phyloP scores from a whole-genome alignment of 805 yeast species.

The Candida nonsorbophila region DNA sequence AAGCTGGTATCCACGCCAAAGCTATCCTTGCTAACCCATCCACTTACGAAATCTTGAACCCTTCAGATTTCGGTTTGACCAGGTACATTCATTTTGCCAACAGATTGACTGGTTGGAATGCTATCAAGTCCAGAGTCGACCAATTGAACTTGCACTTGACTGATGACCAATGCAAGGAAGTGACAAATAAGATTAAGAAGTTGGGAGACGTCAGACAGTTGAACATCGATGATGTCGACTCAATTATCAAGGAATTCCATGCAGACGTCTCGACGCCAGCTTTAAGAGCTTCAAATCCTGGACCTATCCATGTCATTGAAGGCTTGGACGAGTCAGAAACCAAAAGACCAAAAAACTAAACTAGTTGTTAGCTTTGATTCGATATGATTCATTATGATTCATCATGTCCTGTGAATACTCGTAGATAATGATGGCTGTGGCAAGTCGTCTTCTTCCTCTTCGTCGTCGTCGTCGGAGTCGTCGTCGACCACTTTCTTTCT shows the following conservation, averaged over 20 bases:
- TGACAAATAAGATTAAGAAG: slow-evolving; percentile 48
- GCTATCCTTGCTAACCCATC: slow-evolving; percentile 60
- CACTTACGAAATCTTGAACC: slow-evolving; percentile 56
- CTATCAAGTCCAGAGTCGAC: slow-evolving; percentile 56
- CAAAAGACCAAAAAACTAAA: slow-evolving; percentile 7
- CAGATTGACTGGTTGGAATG: slow-evolving; percentile 61
- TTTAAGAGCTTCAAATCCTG: slow-evolving; percentile 4
- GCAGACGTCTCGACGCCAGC: slow-evolving; percentile 33
- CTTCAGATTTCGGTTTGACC: slow-evolving; percentile 55
- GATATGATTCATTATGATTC: neutral
- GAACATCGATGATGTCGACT: slow-evolving; percentile 57
- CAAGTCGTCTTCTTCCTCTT: slow-evolving; percentile 21
- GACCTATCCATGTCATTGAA: slow-evolving; percentile 4
- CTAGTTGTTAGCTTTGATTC: neutral
- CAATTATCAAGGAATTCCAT: slow-evolving; percentile 52
- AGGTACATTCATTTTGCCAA: slow-evolving; percentile 58
- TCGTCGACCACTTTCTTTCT: slow-evolving; percentile 31
- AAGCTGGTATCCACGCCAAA: slow-evolving; percentile 61
- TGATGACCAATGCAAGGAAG: slow-evolving; percentile 54
- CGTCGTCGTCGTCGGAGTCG: slow-evolving; percentile 30
- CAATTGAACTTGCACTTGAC: slow-evolving; percentile 51
- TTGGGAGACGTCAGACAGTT: slow-evolving; percentile 58
- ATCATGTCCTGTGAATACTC: neutral
- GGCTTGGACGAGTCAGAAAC: slow-evolving; percentile 7
- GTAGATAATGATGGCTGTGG: neutral